Base-by-base conservation (phyloP, 768 basidiomycete genomes). In the Lactarius tabidus region DNA sequence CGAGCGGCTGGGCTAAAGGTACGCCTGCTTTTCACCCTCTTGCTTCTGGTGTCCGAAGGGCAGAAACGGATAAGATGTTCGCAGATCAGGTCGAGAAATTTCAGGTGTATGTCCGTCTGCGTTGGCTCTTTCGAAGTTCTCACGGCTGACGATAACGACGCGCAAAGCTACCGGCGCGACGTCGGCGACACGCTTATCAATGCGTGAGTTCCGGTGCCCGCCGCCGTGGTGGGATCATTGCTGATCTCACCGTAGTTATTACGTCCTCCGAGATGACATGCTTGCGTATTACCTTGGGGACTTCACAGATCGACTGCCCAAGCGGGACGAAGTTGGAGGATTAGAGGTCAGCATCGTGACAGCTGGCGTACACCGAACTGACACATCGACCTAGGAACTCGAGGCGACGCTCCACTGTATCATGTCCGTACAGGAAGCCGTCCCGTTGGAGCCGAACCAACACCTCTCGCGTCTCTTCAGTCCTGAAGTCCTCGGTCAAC, bases 401-500 rank as follows among this genome's bases (percentile, higher is more conserved):
- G 95, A 98, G 75, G 90, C 90, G 2, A 88, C 88, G 0, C 74
- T 98, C 8, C 91, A 95, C 72, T 95, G 91, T 71, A 81, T 96
- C 43, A 87, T 88, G 78, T 89, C 89, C 7, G 81, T 94, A 10
- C 91, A 95, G 71, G 95, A 98, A 79, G 93, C 93, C 1, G 80
- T 95, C 6, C 87, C 86, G 3, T 69, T 85, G 1, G 82, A 84
- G 43, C 79, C 82, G 60, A 82, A 82, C 59, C 72, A 77, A 0
- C 81, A 86, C 56, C 78, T 94, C 3, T 74, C 78, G 28, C 81
- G 82, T 12, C 69, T 98, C 17, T 95, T 95, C 72, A 84, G 85
- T n/a, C 78, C 85, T 0, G 84, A 86, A 7, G 79, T 95, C 18
- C 82, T 94, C 1, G 86, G 86, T 4, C 77, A 81, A 23, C 72